A percentile compares a stretch with the other conserved stretches of the same genome.
phyloP scores from a whole-genome alignment of 805 yeast species.

The Candida nonsorbophila region DNA sequence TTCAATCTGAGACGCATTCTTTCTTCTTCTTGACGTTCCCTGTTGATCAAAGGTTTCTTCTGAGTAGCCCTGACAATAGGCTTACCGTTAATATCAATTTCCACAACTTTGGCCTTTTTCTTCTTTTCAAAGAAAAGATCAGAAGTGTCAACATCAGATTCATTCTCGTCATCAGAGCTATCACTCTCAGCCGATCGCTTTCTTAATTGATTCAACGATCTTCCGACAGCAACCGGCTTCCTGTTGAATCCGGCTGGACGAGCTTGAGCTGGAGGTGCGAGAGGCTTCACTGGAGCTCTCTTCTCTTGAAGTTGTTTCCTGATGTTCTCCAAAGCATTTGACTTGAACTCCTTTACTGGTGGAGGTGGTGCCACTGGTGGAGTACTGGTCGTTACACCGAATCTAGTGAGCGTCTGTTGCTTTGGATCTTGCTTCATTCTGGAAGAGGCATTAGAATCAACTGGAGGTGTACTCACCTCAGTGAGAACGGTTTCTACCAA shows the following conservation, averaged over 20 bases:
- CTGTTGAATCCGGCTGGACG: constrained; percentile 51
- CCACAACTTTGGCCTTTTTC: constrained; percentile 27
- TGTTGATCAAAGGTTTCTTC: constrained; percentile 24
- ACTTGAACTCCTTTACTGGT: constrained; percentile 17
- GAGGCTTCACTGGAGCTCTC: constrained; percentile 15
- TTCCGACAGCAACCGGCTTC: constrained; percentile 25
- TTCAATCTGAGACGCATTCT: constrained; percentile 74
- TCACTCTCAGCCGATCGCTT: constrained; percentile 26
- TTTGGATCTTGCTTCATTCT: constrained; percentile 13
- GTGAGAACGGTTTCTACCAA: constrained; percentile 49
- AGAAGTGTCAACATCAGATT: constrained; percentile 20
- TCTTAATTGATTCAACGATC: constrained; percentile 31
- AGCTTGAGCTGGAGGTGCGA: constrained; percentile 41
- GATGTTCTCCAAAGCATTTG: constrained; percentile 28
- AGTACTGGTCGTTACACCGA: constrained; percentile 19
- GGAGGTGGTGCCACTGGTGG: constrained; percentile 30
- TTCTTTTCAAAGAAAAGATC: constrained; percentile 37
- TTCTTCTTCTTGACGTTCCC: constrained; percentile 54
- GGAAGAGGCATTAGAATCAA: constrained; percentile 11
- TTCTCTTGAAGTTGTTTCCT: constrained; percentile 23
- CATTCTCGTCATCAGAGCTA: constrained; percentile 24
- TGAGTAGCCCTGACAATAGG: constrained; percentile 18
- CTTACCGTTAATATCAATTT: constrained; percentile 41
- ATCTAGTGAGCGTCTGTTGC: constrained; percentile 30
- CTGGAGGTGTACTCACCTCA: constrained; percentile 21